These are phyloP conservation scores for Kluyveromyces nonfermentans DNA, from an alignment of 805 yeast species.

Conservation along the genomic window DNA sequence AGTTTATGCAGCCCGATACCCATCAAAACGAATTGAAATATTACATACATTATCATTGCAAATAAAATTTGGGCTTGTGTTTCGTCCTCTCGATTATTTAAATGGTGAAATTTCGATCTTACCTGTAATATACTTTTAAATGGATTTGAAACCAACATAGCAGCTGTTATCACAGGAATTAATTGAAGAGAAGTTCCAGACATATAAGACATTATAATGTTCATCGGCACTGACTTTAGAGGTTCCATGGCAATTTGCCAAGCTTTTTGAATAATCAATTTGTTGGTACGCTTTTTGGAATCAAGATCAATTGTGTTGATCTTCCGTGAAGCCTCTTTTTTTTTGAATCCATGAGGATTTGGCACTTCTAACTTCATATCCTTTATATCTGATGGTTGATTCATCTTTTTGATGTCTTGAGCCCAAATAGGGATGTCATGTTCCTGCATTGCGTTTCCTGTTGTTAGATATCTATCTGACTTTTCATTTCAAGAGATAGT, in stretches of 20 bases:
- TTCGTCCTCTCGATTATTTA: conserved; percentile 29
- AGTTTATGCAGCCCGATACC: conserved; percentile 79
- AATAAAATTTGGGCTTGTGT: conserved; percentile 15
- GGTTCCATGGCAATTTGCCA: conserved; percentile 84
- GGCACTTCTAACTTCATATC: neutral
- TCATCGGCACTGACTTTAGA: conserved; percentile 83
- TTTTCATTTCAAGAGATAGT: too few species aligned
- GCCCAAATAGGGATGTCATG: conserved; percentile 16
- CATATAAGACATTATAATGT: conserved; percentile 82
- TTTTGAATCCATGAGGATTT: conserved; percentile 1
- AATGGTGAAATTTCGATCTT: conserved; percentile 42
- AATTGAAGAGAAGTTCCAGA: conserved; percentile 84
- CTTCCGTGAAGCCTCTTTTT: neutral
- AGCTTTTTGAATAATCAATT: conserved; percentile 45
- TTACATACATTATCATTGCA: conserved; percentile 41
- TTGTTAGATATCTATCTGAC: neutral
- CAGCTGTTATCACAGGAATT: conserved; percentile 83
- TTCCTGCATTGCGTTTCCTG: neutral
- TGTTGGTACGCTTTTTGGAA: conserved; percentile 9
- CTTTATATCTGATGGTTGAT: too few species aligned
- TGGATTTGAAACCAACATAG: conserved; percentile 74
- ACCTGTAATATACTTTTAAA: conserved; percentile 58
- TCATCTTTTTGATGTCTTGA: neutral
- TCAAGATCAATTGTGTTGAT: neutral
- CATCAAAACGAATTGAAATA: conserved; percentile 45